Percentiles rank a stretch among this genome's conserved stretches.
These are phyloP conservation scores for Amaranthus cruentus DNA, from an alignment of 148 eudicot species.

Conservation along the genomic window DNA sequence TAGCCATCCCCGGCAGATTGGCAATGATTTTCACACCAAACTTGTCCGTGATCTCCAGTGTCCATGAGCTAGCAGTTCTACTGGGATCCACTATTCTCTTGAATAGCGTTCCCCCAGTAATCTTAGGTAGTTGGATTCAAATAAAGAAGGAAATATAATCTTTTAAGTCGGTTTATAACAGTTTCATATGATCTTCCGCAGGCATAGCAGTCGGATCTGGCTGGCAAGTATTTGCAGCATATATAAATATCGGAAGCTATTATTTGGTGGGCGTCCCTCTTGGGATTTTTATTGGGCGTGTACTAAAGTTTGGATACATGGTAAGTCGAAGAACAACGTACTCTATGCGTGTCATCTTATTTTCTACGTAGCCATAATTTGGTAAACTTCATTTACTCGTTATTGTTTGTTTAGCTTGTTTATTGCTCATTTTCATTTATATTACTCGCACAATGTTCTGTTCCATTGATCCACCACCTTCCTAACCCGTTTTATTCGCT, in stretches of 20 bases:
- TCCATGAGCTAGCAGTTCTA: constrained; percentile 23
- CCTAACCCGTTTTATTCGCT: too few relatives aligned
- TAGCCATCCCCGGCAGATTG: constrained; percentile 27
- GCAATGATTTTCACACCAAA: constrained; percentile 33
- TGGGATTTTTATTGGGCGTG: constrained; percentile 25
- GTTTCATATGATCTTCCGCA: constrained; percentile 7
- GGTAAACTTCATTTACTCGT: too few relatives aligned
- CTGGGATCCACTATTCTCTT: constrained; percentile 25
- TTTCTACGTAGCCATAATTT: background rate
- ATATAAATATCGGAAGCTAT: constrained; percentile 34
- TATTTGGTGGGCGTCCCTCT: constrained; percentile 35
- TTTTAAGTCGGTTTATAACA: background rate
- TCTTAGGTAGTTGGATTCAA: constrained; percentile 23
- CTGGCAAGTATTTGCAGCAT: constrained; percentile 58
- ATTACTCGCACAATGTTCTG: too few relatives aligned
- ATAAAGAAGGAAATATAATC: background rate
- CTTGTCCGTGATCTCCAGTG: constrained; percentile 21
- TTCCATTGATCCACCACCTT: too few relatives aligned
- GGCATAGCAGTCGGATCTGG: constrained; percentile 61
- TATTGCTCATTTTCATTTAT: too few relatives aligned
- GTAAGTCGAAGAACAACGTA: constrained; percentile 9
- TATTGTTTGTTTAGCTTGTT: too few relatives aligned
- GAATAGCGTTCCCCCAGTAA: constrained; percentile 34
- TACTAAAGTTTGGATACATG: constrained; percentile 32
- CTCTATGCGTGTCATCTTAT: background rate